phyloP scores from a whole-genome alignment of 441 rosid species.

The Viola pubescens region DNA sequence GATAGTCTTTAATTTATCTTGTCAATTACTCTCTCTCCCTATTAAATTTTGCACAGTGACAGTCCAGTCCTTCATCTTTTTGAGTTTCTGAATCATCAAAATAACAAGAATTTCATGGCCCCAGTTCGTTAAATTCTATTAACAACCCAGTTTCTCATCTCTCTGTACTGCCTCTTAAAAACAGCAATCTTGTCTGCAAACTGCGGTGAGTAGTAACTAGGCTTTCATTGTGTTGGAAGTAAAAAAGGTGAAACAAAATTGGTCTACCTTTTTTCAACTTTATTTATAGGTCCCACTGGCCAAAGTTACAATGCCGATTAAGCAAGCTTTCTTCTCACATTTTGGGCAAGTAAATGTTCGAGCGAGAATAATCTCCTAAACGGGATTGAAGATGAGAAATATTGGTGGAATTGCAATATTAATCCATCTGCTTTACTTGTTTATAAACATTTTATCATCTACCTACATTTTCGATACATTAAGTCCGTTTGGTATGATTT shows the following conservation, averaged over 20 bases:
- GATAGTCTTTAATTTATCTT: too few species aligned
- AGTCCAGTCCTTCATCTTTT: not conserved
- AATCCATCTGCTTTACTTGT: too few species aligned
- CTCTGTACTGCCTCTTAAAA: slow-evolving; percentile 4
- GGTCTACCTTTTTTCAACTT: not conserved
- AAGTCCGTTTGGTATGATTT: too few species aligned
- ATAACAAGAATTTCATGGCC: slow-evolving; percentile 2
- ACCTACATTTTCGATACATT: too few species aligned
- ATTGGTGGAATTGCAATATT: too few species aligned
- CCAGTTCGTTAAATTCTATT: not conserved
- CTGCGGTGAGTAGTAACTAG: not conserved
- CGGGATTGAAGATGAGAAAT: too few species aligned
- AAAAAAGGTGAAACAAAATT: too few species aligned
- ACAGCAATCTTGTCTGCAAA: slow-evolving; percentile 1
- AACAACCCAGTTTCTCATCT: not conserved
- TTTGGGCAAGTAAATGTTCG: not conserved
- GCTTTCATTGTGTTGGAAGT: slow-evolving; percentile 5
- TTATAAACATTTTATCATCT: too few species aligned
- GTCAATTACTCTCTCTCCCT: not conserved
- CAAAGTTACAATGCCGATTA: not conserved
- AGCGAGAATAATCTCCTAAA: too few species aligned
- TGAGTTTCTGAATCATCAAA: not conserved
- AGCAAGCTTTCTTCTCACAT: not conserved
- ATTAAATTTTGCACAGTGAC: not conserved
- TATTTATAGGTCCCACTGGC: not conserved